phyloP scores from a whole-genome alignment of 768 basidiomycete genomes.

The Hypholoma sublateritium region DNA sequence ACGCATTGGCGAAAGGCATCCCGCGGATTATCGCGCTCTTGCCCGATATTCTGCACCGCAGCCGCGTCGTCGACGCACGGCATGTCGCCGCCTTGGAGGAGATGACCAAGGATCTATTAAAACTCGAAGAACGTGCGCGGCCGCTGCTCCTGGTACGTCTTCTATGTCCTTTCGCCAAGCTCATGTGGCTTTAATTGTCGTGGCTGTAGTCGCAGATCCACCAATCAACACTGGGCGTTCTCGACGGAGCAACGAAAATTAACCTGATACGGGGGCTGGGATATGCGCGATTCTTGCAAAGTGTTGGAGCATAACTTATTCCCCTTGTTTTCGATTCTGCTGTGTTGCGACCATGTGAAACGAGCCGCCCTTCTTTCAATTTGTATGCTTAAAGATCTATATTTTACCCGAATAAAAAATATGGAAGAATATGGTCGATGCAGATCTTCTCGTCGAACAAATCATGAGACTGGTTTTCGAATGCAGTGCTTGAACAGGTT shows the following conservation, averaged over 20 bases:
- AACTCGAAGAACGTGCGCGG: conserved; percentile 55
- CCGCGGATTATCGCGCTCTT: conserved; percentile 67
- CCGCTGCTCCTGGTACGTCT: conserved; percentile 61
- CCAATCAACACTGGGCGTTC: conserved; percentile 28
- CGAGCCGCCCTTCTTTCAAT: not conserved
- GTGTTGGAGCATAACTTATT: conserved; percentile 34
- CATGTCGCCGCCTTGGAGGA: conserved; percentile 71
- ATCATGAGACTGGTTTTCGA: too few species aligned
- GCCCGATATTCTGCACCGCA: conserved; percentile 59
- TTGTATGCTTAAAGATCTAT: conserved; percentile 1
- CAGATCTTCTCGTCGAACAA: not conserved
- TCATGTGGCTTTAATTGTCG: not conserved
- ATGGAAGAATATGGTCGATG: not conserved
- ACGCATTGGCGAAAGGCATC: conserved; percentile 56
- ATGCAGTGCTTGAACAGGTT: not conserved
- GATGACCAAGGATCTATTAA: conserved; percentile 67
- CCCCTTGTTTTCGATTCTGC: not conserved
- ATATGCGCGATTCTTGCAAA: conserved; percentile 63
- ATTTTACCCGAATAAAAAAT: not conserved
- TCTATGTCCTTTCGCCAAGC: not conserved
- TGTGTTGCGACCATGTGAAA: not conserved
- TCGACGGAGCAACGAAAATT: conserved; percentile 60
- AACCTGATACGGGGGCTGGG: conserved; percentile 64
- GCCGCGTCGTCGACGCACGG: conserved; percentile 54
- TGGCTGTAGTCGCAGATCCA: conserved; percentile 24